These are phyloP conservation scores for Capronia epimyces DNA, from an alignment of 2,329 filamentous ascomycete genomes.

Conservation along the genomic window DNA sequence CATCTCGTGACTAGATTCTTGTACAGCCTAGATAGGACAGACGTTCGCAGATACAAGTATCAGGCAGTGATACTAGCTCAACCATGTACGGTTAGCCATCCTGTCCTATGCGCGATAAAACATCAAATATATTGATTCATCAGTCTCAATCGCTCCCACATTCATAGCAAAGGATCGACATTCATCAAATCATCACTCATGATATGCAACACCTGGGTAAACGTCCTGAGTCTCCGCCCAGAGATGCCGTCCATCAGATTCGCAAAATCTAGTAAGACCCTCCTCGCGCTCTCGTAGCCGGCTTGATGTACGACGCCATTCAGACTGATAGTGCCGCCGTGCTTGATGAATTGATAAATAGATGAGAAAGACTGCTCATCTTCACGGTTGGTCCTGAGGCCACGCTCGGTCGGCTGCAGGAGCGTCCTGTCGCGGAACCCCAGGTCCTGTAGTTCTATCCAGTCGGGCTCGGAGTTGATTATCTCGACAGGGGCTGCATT, in stretches of 20 bases:
- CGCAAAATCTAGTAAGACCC: constrained; percentile 49
- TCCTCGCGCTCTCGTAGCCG: constrained; percentile 48
- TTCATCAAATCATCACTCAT: constrained; percentile 45
- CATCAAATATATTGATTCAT: neutral
- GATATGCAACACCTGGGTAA: constrained; percentile 49
- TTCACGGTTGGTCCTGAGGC: constrained; percentile 33
- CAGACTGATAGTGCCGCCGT: constrained; percentile 46
- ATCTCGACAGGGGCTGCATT: constrained; percentile 38
- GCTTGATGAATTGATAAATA: constrained; percentile 42
- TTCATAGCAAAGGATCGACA: constrained; percentile 12
- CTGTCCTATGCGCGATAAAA: too few relatives aligned
- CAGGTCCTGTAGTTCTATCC: constrained; percentile 37
- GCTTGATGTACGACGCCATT: constrained; percentile 45
- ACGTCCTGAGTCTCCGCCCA: constrained; percentile 48
- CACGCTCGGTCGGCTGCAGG: constrained; percentile 10
- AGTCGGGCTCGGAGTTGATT: constrained; percentile 46
- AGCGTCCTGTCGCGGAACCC: constrained; percentile 19
- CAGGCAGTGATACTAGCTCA: too few relatives aligned
- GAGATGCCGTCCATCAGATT: constrained; percentile 50
- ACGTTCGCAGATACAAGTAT: neutral
- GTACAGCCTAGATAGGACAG: too few relatives aligned
- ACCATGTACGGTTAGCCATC: too few relatives aligned
- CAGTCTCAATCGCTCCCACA: neutral
- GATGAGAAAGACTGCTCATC: constrained; percentile 16
- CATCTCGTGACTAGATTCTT: too few relatives aligned